Evolutionary conservation across 2,329 filamentous ascomycete species (phyloP).

Genomic region (Diaporthe citriasiana): DNA sequence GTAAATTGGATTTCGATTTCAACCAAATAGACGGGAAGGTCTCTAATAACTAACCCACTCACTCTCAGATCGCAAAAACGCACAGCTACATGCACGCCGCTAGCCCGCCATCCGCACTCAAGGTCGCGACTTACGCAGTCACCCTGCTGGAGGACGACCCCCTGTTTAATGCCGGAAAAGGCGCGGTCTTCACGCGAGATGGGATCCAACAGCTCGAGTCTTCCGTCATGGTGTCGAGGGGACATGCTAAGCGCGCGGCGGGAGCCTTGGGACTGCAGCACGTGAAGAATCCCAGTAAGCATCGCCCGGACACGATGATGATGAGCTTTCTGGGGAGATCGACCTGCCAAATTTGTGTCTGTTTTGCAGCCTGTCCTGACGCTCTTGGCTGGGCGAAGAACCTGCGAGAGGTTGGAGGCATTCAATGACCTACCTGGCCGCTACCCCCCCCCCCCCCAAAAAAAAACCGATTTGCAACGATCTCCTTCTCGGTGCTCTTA

Average conservation of each 20-base stretch:
- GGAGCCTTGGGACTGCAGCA: slow-evolving; percentile 80
- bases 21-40: neutral
- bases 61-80: slow-evolving; percentile 58
- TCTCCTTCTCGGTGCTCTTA: neutral
- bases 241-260: slow-evolving; percentile 80
- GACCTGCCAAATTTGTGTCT: no score
- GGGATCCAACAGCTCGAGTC: slow-evolving; percentile 90
- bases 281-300: slow-evolving; percentile 78
- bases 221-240: slow-evolving; percentile 85
- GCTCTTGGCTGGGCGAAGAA: neutral
- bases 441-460: no score
- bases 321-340: neutral
- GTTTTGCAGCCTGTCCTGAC: no score
- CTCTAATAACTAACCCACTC: neutral
- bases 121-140: slow-evolving; percentile 82
- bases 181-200: slow-evolving; percentile 87
- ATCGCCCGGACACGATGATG: neutral
- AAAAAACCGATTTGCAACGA: no score
- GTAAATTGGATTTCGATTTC: slow-evolving; percentile 39
- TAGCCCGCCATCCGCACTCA: slow-evolving; percentile 68
- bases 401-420: neutral
- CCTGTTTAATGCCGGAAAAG: slow-evolving; percentile 87
- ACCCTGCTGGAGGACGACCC: slow-evolving; percentile 81
- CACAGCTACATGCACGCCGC: slow-evolving; percentile 62
- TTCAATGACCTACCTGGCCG: no score